These are phyloP conservation scores for Tothia fuscella DNA, from an alignment of 2,329 filamentous ascomycete species.

Conservation along the genomic window DNA sequence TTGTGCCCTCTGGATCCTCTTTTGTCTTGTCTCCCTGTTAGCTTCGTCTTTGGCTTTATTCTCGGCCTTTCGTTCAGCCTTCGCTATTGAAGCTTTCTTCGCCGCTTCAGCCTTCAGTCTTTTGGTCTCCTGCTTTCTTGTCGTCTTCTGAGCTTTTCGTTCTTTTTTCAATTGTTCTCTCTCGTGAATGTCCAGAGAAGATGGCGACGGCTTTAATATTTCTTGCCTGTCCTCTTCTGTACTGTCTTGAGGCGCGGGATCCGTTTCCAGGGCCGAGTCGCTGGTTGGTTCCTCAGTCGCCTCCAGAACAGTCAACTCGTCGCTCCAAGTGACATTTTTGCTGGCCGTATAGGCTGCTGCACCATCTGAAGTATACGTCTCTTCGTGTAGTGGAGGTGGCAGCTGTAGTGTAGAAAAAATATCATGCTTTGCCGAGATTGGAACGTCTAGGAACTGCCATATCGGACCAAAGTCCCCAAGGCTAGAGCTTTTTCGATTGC, in stretches of 20 bases:
- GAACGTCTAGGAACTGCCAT: conserved; percentile 31
- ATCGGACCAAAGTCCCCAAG: conserved; percentile 36
- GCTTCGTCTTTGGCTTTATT: conserved; percentile 16
- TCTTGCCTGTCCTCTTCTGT: too few relatives aligned
- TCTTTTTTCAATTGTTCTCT: conserved; percentile 10
- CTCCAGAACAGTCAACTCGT: conserved; percentile 13
- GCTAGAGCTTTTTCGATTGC: not conserved
- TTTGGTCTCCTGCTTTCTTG: conserved; percentile 15
- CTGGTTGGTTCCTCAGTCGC: conserved; percentile 8
- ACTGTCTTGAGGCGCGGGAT: too few relatives aligned
- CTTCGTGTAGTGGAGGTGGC: conserved; percentile 14
- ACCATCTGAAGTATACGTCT: conserved; percentile 33
- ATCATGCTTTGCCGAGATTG: conserved; percentile 10
- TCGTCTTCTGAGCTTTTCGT: conserved; percentile 11
- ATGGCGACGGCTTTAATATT: too few relatives aligned
- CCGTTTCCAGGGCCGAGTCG: too few relatives aligned
- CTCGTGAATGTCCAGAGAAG: conserved; percentile 1
- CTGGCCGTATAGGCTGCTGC: conserved; percentile 19
- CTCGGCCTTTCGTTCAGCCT: conserved; percentile 17
- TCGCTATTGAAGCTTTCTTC: not conserved
- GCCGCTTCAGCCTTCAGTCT: not conserved
- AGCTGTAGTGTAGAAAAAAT: not conserved
- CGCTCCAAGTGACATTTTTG: conserved; percentile 18
- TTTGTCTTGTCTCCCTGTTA: too few relatives aligned
- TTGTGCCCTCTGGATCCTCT: too few relatives aligned